A percentile compares a stretch with the other conserved stretches of the same genome.
Evolutionary conservation across 495 filamentous ascomycete species (phyloP).

Genomic region (Hyaloscypha variabilis): DNA sequence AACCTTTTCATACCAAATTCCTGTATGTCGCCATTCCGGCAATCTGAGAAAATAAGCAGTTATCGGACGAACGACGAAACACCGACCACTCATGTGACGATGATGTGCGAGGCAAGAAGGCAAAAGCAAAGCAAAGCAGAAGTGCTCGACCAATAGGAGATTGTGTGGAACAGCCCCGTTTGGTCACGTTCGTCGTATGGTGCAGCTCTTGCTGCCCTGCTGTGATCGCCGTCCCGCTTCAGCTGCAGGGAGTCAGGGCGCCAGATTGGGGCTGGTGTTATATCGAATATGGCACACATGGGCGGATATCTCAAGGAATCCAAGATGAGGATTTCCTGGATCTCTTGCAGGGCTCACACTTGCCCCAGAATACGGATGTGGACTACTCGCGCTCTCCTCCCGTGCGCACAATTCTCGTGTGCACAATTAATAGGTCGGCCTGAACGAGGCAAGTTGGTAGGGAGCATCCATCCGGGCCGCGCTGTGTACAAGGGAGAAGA

Average conservation of each 20-base stretch:
- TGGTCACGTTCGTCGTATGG: not conserved
- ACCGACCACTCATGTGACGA: not conserved
- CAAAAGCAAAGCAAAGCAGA: not conserved
- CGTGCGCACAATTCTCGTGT: not conserved
- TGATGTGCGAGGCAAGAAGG: not conserved
- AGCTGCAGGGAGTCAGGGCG: not conserved
- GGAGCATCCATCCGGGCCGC: slow-evolving; percentile 5
- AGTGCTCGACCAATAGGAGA: too few species aligned
- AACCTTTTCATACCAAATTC: too few species aligned
- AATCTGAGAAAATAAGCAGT: not conserved
- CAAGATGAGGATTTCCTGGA: not conserved
- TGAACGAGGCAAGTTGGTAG: not conserved
- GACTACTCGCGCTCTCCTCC: too few species aligned
- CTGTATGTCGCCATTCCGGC: not conserved
- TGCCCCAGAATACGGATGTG: too few species aligned
- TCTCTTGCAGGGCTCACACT: too few species aligned
- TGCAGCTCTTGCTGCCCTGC: not conserved
- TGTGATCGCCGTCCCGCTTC: slow-evolving; percentile 12
- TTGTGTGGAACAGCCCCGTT: not conserved
- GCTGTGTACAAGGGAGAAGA: not conserved
- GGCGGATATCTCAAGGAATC: not conserved
- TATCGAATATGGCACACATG: not conserved
- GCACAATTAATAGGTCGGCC: not conserved
- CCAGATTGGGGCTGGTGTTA: not conserved
- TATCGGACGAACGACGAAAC: not conserved